Percentiles rank a stretch among this genome's conserved stretches.
Evolutionary conservation across 2,329 filamentous ascomycete species (phyloP).

Genomic region (Fusarium sarcochroum): DNA sequence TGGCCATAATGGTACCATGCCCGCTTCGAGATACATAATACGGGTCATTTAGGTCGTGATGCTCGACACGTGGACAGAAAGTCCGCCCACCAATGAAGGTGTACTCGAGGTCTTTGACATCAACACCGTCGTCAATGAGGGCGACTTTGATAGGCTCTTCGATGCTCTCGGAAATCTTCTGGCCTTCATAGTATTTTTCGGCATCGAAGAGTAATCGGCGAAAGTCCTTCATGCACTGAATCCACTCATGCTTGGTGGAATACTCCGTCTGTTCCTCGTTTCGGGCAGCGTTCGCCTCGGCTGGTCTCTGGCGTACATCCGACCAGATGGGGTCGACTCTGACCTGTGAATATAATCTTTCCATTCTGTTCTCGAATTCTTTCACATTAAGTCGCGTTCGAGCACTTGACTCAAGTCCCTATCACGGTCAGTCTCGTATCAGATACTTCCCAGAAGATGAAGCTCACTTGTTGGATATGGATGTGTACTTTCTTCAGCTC

Average conservation of each 20-base stretch:
- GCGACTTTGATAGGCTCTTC: slow-evolving; percentile 50
- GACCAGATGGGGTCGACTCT: not conserved
- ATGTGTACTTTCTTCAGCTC: not conserved
- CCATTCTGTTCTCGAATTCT: not conserved
- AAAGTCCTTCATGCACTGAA: slow-evolving; percentile 48
- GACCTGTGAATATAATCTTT: not conserved
- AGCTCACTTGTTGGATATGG: slow-evolving; percentile 8
- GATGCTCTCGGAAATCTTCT: slow-evolving; percentile 22
- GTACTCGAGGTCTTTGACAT: slow-evolving; percentile 48
- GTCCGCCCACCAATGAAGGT: slow-evolving; percentile 47
- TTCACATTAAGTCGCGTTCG: slow-evolving; percentile 2
- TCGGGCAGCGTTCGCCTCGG: not conserved
- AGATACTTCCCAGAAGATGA: rapidly evolving
- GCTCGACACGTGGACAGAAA: slow-evolving; percentile 38
- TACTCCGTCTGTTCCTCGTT: slow-evolving; percentile 28
- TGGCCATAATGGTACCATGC: slow-evolving; percentile 50
- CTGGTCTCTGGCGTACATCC: not conserved
- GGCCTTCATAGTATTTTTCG: slow-evolving; percentile 19
- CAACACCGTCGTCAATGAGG: slow-evolving; percentile 58
- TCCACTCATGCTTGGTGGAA: slow-evolving; percentile 45
- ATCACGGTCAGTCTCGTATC: rapidly evolving
- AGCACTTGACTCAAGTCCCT: slow-evolving; percentile 6
- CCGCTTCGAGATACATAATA: slow-evolving; percentile 50
- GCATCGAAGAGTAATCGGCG: slow-evolving; percentile 38
- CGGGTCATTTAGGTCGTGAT: not conserved